A percentile compares a stretch with the other conserved stretches of the same genome.
These are phyloP conservation scores for Suillus americanus DNA, from an alignment of 768 basidiomycete species.

Conservation along the genomic window DNA sequence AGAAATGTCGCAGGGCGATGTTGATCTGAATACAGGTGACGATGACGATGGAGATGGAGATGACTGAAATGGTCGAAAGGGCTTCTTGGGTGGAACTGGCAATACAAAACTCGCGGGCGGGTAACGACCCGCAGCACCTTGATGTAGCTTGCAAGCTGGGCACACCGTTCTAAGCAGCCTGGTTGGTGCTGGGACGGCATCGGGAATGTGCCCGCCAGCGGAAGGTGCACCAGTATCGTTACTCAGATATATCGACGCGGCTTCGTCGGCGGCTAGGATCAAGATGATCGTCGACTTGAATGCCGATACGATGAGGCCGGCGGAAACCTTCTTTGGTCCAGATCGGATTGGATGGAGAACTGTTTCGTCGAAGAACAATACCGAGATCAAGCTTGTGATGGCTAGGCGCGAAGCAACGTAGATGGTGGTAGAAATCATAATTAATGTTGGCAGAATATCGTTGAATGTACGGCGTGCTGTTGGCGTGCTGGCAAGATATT, in stretches of 20 bases:
- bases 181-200: not conserved
- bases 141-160: not conserved
- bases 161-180: too few species aligned
- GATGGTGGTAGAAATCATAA: not conserved
- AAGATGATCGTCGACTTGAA: not conserved
- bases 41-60: not conserved
- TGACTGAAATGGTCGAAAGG: not conserved
- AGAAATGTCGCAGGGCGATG: not conserved
- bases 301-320: not conserved
- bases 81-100: not conserved
- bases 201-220: not conserved
- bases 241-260: not conserved
- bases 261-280: not conserved
- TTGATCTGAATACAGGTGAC: not conserved
- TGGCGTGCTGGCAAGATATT: not conserved
- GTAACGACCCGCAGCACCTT: not conserved
- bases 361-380: not conserved
- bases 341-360: not conserved
- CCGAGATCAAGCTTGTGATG: not conserved
- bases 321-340: not conserved
- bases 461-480: not conserved
- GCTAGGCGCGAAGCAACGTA: not conserved
- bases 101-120: not conserved
- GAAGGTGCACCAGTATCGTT: not conserved
- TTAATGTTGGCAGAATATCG: not conserved